Base-by-base conservation (phyloP, 2,329 filamentous ascomycete species). In the Beauveria asiatica region DNA sequence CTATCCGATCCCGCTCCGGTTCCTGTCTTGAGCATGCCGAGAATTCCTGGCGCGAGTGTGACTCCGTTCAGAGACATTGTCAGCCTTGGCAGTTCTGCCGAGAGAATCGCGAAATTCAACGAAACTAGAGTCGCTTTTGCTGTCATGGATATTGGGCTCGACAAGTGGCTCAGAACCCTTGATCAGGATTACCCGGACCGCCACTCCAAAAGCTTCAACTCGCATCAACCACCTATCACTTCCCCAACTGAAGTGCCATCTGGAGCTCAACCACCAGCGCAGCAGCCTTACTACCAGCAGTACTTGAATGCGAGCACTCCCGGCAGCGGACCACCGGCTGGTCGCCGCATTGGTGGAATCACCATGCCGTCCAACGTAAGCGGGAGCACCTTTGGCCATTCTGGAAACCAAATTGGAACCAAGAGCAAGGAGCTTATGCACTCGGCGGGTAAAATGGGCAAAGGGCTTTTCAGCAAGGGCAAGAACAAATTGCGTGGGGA, bases 391-490 rank as follows among this genome's bases (percentile, higher is more conserved):
- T 80, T 83, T 65, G 79, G 78, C 46, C 76, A 80, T 61, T 83
- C 83, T 53, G 75, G 81, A 62, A 78, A 82, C 64, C 84, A 88
- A 68, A 83, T 92, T 71, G 88, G 90, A 66, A 83, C 86, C 44
- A 93, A 92, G 77, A 87, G 92, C 71, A 97, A 96, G 76, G 92
- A 95, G 68, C 77, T 97, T 30, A 81, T 97, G 70, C 89, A 94
- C 65, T 87, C 88, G 23, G 92, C 92, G 59, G 91, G 90, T 57
- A 92, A 90, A 70, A 90, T 91, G 61, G 92, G 92, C 53, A 96
- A 96, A 77, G 93, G 92, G 57, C 75, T 97, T 64, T 87, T 97
- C 72, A 91, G 89, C 65, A 96, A 96, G 76, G 90, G 92, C 66
- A 93, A 89, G 76, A 93, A 83, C 76, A 93, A 90, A 74, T 85